Evolutionary conservation across 768 basidiomycete genomes (phyloP).

Genomic region (Mrakia hoshinonis): DNA sequence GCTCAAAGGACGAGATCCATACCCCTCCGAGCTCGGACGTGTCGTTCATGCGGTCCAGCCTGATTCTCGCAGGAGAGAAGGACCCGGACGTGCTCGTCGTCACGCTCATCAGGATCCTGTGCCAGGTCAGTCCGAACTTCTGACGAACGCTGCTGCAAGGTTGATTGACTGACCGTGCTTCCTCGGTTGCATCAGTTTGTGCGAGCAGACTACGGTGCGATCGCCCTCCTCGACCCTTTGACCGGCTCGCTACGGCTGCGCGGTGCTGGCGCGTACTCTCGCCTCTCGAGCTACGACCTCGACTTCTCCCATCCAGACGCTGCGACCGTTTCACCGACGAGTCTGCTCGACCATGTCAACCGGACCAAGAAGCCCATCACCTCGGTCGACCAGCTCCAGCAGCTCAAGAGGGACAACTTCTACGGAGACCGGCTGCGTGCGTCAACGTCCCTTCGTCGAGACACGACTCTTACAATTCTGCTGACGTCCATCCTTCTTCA

Average conservation of each 20-base stretch:
- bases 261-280: not conserved
- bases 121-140: not conserved
- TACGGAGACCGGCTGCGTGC: not conserved
- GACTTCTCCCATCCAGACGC: not conserved
- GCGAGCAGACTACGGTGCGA: slow-evolving; percentile 8
- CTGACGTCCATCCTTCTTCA: too few species aligned
- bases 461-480: too few species aligned
- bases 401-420: not conserved
- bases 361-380: not conserved
- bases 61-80: not conserved
- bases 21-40: too few species aligned
- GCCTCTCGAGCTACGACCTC: not conserved
- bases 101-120: not conserved
- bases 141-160: too few species aligned
- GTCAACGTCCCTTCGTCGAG: too few species aligned
- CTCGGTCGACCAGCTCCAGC: not conserved
- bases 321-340: not conserved
- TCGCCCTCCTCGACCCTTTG: not conserved
- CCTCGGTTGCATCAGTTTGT: too few species aligned
- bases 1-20: too few species aligned
- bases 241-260: not conserved
- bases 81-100: slow-evolving; percentile 6
- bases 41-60: not conserved
- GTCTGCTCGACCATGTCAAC: not conserved
- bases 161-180: too few species aligned